Conservation (phyloP, 164 flowering plant genomes). For the Vitis rotundifolia region DNA sequence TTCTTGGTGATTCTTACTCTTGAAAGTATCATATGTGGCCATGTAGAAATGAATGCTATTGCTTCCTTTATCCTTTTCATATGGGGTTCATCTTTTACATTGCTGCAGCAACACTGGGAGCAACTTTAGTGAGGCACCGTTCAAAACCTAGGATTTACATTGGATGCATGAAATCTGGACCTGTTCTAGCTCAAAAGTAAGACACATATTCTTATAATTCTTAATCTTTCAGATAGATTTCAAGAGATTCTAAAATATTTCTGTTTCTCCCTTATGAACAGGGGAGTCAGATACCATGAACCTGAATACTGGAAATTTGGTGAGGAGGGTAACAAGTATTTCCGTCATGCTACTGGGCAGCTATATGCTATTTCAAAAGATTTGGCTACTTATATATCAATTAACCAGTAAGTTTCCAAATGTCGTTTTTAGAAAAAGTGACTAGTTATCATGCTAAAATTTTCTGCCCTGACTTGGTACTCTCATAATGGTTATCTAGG, state of each 20-base stretch:
- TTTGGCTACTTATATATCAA: constrained; percentile 78
- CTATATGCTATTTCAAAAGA: constrained; percentile 88
- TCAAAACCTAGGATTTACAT: constrained; percentile 78
- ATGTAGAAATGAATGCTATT: background rate
- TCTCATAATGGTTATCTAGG: constrained; percentile 34
- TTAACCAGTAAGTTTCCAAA: constrained; percentile 70
- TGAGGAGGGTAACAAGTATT: constrained; percentile 88
- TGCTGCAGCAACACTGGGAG: constrained; percentile 80
- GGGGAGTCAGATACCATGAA: constrained; percentile 95
- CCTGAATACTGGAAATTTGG: constrained; percentile 99
- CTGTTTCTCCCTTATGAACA: constrained; percentile 23
- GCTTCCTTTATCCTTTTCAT: background rate
- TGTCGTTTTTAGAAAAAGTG: no score
- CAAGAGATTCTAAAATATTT: background rate
- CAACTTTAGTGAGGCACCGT: constrained; percentile 70
- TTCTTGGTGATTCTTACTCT: background rate
- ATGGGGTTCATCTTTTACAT: constrained; percentile 8
- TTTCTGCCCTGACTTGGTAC: background rate
- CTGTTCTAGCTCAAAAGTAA: constrained; percentile 92
- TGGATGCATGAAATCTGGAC: constrained; percentile 99
- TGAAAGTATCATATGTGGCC: background rate
- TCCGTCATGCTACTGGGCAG: constrained; percentile 99
- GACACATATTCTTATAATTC: constrained; percentile 12
- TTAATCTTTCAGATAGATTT: background rate
- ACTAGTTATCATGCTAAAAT: background rate